Conservation (phyloP, 495 filamentous ascomycete species). For the Xylaria sp. region DNA sequence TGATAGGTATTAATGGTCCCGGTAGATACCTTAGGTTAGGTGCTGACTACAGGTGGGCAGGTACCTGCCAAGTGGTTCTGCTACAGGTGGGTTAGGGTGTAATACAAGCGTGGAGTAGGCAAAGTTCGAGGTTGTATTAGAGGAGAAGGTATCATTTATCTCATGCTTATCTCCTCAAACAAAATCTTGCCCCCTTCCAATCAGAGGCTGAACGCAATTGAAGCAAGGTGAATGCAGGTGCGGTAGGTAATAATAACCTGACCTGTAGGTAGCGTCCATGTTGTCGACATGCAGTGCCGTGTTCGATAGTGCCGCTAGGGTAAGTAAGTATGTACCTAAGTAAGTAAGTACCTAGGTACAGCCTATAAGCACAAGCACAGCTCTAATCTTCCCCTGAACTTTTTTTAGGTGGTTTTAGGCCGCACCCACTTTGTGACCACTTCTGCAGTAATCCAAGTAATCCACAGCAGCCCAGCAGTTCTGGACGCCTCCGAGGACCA, state of each 20-base stretch:
- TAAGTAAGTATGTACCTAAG: too few relatives aligned
- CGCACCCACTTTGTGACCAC: background rate
- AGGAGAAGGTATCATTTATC: background rate
- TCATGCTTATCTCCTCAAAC: constrained; percentile 1
- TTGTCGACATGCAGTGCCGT: too few relatives aligned
- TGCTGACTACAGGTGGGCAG: too few relatives aligned
- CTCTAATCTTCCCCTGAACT: background rate
- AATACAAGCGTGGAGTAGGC: background rate
- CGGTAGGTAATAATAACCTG: too few relatives aligned
- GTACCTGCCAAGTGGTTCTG: background rate
- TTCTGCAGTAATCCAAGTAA: background rate
- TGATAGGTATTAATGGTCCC: background rate
- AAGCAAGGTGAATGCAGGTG: constrained; percentile 6
- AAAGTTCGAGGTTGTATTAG: background rate
- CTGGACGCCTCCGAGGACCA: background rate
- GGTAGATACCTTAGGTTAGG: background rate
- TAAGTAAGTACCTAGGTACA: constrained; percentile 4
- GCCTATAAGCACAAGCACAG: too few relatives aligned
- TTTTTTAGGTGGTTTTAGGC: background rate
- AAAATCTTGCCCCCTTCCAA: background rate
- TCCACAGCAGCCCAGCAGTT: background rate
- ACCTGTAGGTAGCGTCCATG: too few relatives aligned
- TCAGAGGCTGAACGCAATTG: constrained; percentile 3
- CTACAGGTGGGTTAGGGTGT: constrained; percentile 5
- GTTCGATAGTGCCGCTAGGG: background rate